Base-by-base conservation (phyloP, 768 basidiomycete species). In the Mycena crocata region DNA sequence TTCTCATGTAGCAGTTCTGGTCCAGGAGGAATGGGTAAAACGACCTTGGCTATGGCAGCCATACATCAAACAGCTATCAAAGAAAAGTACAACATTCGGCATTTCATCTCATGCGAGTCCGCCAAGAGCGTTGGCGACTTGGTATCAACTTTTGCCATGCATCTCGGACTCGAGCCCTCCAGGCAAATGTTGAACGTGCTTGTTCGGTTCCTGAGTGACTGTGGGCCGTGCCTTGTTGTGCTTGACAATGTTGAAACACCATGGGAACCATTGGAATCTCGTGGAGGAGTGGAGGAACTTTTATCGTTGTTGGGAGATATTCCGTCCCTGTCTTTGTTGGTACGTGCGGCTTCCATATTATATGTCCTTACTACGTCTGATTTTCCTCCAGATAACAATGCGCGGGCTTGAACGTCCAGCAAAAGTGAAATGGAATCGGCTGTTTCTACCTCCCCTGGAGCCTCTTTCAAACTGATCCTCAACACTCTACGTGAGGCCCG, bases 181-280 rank as follows among this genome's bases (percentile, higher is more conserved):
- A 49, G 19, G 6, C 8, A 31, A n/a, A 12, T 31, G 28, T 3
- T 9, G 2, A 30, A 31, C 2, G 30, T 19, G 9, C 30, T 49
- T 31, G 30, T 49, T 17, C 48, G 19, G 7, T 30, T 30, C 30
- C 23, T 49, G 5, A 8, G 3, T 19, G 3, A 49, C 3, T 31
- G 30, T 31, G 48, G 48, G 3, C 6, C 48, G 21, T 31, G 12
- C 12, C 48, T 49, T 9, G 17, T 49, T 21, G 34, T 52, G 51
- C 51, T 52, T 15, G 51, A 52, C 51, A 52, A 52, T 24, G 5
- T 52, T 1, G 51, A 37, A 37, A 52, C 51, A 23, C n/a, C 51
- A 5, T 52, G 51, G 51, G 51, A 52, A 24, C 28, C 51, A n/a
- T 15, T 37, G 13, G 51, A 52, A 3, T 35, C n/a, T 23, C 51